Base-by-base conservation (phyloP, 1,284 basidiomycete species). In the Irpex rosettiformis region DNA sequence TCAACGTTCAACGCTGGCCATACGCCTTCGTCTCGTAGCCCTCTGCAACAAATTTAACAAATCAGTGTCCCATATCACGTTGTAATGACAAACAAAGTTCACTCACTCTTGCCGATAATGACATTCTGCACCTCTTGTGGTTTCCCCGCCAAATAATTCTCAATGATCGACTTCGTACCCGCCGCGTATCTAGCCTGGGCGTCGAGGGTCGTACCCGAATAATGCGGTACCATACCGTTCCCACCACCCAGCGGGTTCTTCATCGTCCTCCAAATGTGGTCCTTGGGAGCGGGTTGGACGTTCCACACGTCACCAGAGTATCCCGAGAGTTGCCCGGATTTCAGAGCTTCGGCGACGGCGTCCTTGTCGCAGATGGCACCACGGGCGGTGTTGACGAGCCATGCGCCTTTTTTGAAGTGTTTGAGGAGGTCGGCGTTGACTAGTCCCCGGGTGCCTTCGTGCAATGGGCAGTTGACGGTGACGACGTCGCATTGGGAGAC, bases 151-250 rank as follows among this genome's bases (percentile, higher is more conserved):
- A 95, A 73, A 79, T 91, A 96, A 73, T 91, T 87, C 61, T 87
- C 80, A 59, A 97, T 79, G 72, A 97, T 97, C 62, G 81, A 81
- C 77, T 82, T 88, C 25, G 88, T 83, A 21, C 95, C 95, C 47
- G 77, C 75, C 7, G 94, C 94, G 72, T 98, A 98, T 57, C 95
- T 89, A 43, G 79, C 82, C 77, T 97, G 95, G 1, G 95, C 94
- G 68, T 97, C 95, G 60, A 97, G 81, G 3, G 94, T 94, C 16
- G 94, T 96, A 47, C 93, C 94, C 64, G 86, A 89, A 76, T 91
- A 91, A 70, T 94, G 91, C n/a, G 90, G 87, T 16, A 89, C 86
- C 89, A 91, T 91, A 65, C 87, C 91, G 73, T 93, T 93, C 29
- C 93, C 93, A 58, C 82, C 89, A 22, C 88, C 88, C 25, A 90